These are phyloP conservation scores for Apiospora arundinis DNA, from an alignment of 2,329 filamentous ascomycete genomes.

Conservation along the genomic window DNA sequence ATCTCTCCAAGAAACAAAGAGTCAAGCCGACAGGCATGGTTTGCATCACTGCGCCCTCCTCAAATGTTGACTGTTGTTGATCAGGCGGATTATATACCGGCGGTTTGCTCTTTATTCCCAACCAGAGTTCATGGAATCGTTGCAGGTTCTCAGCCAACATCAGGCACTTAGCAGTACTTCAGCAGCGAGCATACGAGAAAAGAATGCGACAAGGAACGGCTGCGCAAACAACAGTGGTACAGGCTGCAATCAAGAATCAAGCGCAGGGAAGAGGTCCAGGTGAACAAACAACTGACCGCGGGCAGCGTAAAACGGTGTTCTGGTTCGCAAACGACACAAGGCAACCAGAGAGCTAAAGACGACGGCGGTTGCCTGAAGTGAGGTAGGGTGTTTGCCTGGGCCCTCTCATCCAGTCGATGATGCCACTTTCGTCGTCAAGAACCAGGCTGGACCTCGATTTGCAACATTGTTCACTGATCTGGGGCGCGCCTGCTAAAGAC, in stretches of 20 bases:
- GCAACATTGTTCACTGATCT: not conserved
- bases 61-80: not conserved
- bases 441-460: not conserved
- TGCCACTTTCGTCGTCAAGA: not conserved
- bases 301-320: not conserved
- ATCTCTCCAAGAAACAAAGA: not conserved
- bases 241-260: not conserved
- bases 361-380: not conserved
- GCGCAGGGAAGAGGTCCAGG: not conserved
- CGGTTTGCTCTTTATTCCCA: not conserved
- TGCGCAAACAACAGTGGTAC: not conserved
- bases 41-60: not conserved
- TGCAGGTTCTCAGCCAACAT: not conserved
- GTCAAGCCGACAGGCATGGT: not conserved
- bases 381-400: not conserved
- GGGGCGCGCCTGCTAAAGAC: not conserved
- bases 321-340: conserved; percentile 3
- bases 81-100: not conserved
- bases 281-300: not conserved
- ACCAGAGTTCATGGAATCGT: too few relatives aligned
- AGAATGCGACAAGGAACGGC: not conserved
- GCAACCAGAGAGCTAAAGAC: not conserved
- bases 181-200: not conserved
- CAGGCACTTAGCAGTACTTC: not conserved
- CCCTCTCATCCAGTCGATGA: conserved; percentile 3